These are phyloP conservation scores for Diaporthe sp. DNA, from an alignment of 2,329 filamentous ascomycete genomes.

Conservation along the genomic window DNA sequence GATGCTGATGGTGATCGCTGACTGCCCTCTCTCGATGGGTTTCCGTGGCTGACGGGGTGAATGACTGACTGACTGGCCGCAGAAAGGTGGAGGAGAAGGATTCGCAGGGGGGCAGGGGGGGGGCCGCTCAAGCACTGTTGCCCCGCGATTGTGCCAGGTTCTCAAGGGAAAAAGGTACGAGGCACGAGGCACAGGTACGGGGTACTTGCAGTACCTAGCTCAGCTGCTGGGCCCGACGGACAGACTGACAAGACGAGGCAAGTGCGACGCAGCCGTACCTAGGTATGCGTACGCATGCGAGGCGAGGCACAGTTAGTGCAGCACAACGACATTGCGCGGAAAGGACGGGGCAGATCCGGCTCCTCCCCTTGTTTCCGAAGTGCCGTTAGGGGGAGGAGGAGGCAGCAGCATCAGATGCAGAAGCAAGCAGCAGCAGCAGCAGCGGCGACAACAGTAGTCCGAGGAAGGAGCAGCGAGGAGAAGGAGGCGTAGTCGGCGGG, in stretches of 20 bases:
- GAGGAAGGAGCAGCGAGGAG: neutral
- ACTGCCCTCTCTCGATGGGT: neutral
- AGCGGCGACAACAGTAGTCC: neutral
- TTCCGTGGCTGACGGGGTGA: slow-evolving; percentile 5
- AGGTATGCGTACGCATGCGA: neutral
- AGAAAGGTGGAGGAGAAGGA: slow-evolving; percentile 15
- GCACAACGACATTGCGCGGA: neutral
- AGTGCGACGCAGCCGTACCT: neutral
- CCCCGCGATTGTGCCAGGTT: slow-evolving; percentile 29
- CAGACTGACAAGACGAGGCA: neutral
- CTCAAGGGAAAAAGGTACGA: neutral
- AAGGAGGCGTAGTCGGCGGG: neutral
- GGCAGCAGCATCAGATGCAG: slow-evolving; percentile 1
- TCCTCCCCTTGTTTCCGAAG: neutral
- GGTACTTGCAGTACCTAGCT: too few relatives aligned
- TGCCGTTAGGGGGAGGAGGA: neutral
- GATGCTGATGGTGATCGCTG: neutral
- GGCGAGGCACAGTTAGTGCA: neutral
- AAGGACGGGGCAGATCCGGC: slow-evolving; percentile 14
- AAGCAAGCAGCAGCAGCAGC: neutral
- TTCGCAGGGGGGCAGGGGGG: neutral
- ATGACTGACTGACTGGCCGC: neutral
- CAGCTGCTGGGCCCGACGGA: neutral
- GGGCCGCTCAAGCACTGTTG: neutral
- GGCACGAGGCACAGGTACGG: neutral